Conservation (phyloP, 371 early-diverging fungal genomes). For the Fennellomyces sp. region DNA sequence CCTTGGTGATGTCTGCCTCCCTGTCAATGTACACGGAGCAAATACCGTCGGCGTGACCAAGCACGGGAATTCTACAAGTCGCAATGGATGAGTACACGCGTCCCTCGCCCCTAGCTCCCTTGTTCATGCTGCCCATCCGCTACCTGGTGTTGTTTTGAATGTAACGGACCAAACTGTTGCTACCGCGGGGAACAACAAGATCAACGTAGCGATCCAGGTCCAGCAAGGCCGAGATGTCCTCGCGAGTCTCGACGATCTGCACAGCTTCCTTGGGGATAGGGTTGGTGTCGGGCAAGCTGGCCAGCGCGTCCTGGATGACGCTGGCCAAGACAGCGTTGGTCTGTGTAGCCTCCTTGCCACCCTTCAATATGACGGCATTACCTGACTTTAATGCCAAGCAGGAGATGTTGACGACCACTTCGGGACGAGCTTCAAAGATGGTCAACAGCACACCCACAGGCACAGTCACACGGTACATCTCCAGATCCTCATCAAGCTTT, state of each 20-base stretch:
- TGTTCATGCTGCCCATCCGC: no score
- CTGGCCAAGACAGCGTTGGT: slow-evolving; percentile 80
- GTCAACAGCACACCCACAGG: slow-evolving; percentile 95
- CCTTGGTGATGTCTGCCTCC: slow-evolving; percentile 75
- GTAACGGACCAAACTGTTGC: slow-evolving; percentile 85
- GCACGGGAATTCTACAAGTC: slow-evolving; percentile 91
- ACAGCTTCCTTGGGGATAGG: slow-evolving; percentile 75
- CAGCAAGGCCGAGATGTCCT: slow-evolving; percentile 84
- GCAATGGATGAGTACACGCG: no score
- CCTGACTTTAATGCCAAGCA: slow-evolving; percentile 94
- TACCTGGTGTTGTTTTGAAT: slow-evolving; percentile 90
- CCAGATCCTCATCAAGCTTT: slow-evolving; percentile 80
- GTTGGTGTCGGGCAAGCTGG: slow-evolving; percentile 47
- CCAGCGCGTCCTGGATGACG: slow-evolving; percentile 80
- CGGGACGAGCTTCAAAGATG: slow-evolving; percentile 98
- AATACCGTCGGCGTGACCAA: slow-evolving; percentile 97
- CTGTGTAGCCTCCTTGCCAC: slow-evolving; percentile 83
- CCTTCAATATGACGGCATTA: slow-evolving; percentile 97
- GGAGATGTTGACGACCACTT: slow-evolving; percentile 96
- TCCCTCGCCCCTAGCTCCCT: no score
- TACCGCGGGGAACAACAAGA: slow-evolving; percentile 94
- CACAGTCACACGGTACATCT: slow-evolving; percentile 87
- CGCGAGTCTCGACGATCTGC: slow-evolving; percentile 88
- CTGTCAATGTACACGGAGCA: slow-evolving; percentile 91
- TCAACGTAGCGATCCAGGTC: slow-evolving; percentile 92